A percentile compares a stretch with the other conserved stretches of the same genome.
These are phyloP conservation scores for Castanea crenata DNA, from an alignment of 306 rosid species.

Conservation along the genomic window DNA sequence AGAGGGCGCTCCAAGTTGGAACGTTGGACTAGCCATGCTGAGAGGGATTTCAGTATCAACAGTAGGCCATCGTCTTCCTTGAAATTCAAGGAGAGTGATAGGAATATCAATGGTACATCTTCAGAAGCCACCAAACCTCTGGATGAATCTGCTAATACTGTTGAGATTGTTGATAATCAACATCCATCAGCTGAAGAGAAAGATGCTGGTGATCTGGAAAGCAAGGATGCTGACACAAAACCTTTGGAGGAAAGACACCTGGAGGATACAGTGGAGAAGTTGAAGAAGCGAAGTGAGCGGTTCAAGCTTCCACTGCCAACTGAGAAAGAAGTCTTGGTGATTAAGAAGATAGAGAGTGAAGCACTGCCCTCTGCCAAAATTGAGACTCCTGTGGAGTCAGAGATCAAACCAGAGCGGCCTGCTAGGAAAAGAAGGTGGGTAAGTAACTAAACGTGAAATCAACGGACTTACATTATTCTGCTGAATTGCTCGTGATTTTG, in stretches of 20 bases:
- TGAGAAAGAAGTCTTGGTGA: slow-evolving; percentile 66
- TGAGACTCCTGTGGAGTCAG: slow-evolving; percentile 63
- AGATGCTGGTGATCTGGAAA: slow-evolving; percentile 61
- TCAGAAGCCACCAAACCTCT: slow-evolving; percentile 58
- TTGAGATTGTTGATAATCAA: slow-evolving; percentile 44
- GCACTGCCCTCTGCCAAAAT: slow-evolving; percentile 59
- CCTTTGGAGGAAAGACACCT: slow-evolving; percentile 66
- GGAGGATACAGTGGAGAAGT: slow-evolving; percentile 95
- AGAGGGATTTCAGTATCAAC: slow-evolving; percentile 62
- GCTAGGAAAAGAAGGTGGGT: slow-evolving; percentile 97
- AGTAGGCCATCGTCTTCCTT: slow-evolving; percentile 60
- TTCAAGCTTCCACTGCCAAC: slow-evolving; percentile 98
- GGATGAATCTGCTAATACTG: slow-evolving; percentile 51
- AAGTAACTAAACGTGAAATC: slow-evolving; percentile 43
- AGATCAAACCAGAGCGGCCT: slow-evolving; percentile 87
- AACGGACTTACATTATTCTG: slow-evolving; percentile 16
- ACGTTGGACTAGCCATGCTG: slow-evolving; percentile 96
- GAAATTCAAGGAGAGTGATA: slow-evolving; percentile 53
- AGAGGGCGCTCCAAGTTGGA: slow-evolving; percentile 94
- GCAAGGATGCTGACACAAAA: slow-evolving; percentile 52
- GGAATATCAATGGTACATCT: slow-evolving; percentile 46
- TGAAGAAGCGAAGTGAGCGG: slow-evolving; percentile 97
- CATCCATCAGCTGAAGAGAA: slow-evolving; percentile 53
- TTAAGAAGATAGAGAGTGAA: slow-evolving; percentile 77
- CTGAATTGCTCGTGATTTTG: slow-evolving; percentile 17